Conservation (phyloP, 164 flowering plant species). For the Cinnamomum chago region DNA sequence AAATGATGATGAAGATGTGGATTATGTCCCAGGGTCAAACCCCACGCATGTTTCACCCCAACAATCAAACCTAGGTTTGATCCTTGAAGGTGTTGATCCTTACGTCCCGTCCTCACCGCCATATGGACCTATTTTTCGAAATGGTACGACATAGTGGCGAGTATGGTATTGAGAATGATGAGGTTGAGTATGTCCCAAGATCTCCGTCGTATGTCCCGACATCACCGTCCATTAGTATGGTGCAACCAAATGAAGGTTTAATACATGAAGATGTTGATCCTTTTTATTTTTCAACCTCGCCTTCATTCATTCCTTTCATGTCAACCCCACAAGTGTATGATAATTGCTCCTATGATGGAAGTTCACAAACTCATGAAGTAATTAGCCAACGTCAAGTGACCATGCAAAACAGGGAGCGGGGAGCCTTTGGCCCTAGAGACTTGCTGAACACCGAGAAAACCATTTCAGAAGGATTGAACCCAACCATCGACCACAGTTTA, state of each 20-base stretch:
- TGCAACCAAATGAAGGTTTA: background rate
- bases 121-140: no score
- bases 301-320: conserved; percentile 4
- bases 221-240: background rate
- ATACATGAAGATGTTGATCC: background rate
- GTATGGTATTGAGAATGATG: no score
- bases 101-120: no score
- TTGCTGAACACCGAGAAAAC: background rate
- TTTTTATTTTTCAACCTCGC: background rate
- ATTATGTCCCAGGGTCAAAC: no score
- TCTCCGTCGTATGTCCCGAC: no score
- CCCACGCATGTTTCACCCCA: background rate
- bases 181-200: no score
- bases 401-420: background rate
- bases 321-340: background rate
- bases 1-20: background rate
- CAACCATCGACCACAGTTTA: background rate
- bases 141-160: no score
- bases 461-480: conserved; percentile 14
- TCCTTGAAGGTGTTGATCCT: no score
- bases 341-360: background rate
- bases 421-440: background rate
- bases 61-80: background rate
- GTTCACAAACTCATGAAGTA: background rate
- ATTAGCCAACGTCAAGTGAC: background rate